These are phyloP conservation scores for Lactarius sanguifluus DNA, from an alignment of 768 basidiomycete genomes.

Conservation along the genomic window DNA sequence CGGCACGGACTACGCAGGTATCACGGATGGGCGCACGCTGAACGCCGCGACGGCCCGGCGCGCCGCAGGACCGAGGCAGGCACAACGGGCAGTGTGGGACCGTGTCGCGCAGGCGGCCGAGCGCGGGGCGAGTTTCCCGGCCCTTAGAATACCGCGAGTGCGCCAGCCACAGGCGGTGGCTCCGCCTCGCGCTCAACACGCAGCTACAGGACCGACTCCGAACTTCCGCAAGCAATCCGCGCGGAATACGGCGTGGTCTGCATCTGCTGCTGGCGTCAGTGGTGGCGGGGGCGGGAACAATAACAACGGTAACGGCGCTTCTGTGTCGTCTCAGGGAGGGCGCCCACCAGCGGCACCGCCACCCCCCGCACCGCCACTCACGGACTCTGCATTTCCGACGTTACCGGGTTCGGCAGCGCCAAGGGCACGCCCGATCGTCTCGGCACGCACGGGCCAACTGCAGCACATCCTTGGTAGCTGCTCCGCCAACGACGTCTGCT, in stretches of 20 bases:
- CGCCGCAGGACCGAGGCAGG: constrained; percentile 45
- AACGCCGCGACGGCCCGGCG: constrained; percentile 72
- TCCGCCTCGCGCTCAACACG: constrained; percentile 37
- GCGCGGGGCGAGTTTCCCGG: constrained; percentile 36
- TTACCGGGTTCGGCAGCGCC: constrained; percentile 49
- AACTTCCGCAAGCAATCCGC: constrained; percentile 36
- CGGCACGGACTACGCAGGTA: constrained; percentile 72
- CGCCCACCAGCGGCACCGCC: constrained; percentile 27
- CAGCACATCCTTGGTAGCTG: constrained; percentile 63
- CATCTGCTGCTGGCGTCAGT: constrained; percentile 32
- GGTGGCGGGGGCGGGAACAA: constrained; percentile 14
- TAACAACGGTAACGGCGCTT: constrained; percentile 12
- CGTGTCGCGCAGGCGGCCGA: constrained; percentile 83
- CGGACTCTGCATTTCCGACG: constrained; percentile 64
- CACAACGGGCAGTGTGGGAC: constrained; percentile 76
- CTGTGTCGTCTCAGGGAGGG: constrained; percentile 12
- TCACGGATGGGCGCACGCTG: constrained; percentile 78
- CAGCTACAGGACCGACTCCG: constrained; percentile 33
- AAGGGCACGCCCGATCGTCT: constrained; percentile 43
- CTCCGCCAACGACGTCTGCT: constrained; percentile 37
- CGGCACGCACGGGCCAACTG: constrained; percentile 66
- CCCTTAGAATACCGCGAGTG: constrained; percentile 31
- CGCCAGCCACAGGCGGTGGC: constrained; percentile 22
- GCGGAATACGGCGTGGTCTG: constrained; percentile 29
- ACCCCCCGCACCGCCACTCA: constrained; percentile 47